These are phyloP conservation scores for Stygiomarasmius scandens DNA, from an alignment of 1,284 basidiomycete species.

Conservation along the genomic window DNA sequence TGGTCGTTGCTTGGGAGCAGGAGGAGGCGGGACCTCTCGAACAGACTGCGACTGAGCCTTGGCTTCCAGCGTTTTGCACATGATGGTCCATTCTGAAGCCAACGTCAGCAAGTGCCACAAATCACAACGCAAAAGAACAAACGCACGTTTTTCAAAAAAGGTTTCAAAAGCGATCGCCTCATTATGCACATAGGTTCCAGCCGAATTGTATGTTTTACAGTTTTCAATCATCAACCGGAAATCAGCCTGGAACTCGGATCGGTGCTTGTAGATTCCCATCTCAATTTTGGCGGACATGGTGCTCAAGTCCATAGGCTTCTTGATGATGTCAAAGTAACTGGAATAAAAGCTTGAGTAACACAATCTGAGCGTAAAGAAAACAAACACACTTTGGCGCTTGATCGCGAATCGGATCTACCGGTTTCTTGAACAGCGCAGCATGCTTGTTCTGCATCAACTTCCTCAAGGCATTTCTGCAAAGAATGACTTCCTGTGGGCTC, in stretches of 20 bases:
- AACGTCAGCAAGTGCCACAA: constrained; percentile 8
- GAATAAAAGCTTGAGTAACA: not conserved
- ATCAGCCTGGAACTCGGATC: constrained; percentile 85
- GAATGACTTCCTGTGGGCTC: constrained; percentile 78
- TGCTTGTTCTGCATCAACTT: constrained; percentile 79
- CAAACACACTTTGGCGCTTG: constrained; percentile 75
- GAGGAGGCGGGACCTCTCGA: constrained; percentile 23
- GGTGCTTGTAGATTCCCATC: constrained; percentile 84
- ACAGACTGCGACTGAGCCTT: constrained; percentile 26
- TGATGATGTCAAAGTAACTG: constrained; percentile 91
- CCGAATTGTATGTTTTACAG: constrained; percentile 84
- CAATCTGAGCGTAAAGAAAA: constrained; percentile 13
- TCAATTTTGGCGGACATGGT: constrained; percentile 90
- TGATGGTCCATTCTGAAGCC: constrained; percentile 68
- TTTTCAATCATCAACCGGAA: constrained; percentile 90
- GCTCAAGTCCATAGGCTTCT: constrained; percentile 93
- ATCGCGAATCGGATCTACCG: constrained; percentile 90
- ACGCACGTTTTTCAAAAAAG: constrained; percentile 85
- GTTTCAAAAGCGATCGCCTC: constrained; percentile 79
- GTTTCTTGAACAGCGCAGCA: constrained; percentile 76
- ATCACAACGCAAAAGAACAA: constrained; percentile 9
- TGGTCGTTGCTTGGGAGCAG: constrained; percentile 27
- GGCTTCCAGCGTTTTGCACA: constrained; percentile 73
- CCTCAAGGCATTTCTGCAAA: constrained; percentile 80
- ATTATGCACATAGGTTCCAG: constrained; percentile 74